Conservation (phyloP, 1,284 basidiomycete genomes). For the Ustilago xerochloae region DNA sequence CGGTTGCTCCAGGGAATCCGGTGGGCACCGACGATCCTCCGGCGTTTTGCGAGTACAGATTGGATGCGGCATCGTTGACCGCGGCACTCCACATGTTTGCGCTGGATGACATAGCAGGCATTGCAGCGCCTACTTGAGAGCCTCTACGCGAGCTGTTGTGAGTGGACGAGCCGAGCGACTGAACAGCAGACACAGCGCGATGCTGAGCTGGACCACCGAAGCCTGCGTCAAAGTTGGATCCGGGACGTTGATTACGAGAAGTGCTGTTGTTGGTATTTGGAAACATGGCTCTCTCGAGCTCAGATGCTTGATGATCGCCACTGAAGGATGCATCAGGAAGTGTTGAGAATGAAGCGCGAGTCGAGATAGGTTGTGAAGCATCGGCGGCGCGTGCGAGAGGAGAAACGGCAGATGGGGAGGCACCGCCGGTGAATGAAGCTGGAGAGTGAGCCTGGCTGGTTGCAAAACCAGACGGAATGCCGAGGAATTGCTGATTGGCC, state of each 20-base stretch:
- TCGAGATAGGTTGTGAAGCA: conserved; percentile 8
- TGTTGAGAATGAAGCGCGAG: conserved; percentile 22
- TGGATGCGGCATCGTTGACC: conserved; percentile 11
- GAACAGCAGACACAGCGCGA: conserved; percentile 30
- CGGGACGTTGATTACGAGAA: conserved; percentile 17
- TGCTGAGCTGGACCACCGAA: conserved; percentile 17
- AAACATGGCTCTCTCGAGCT: conserved; percentile 36
- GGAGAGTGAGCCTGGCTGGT: conserved; percentile 3
- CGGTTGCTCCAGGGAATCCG: conserved; percentile 44
- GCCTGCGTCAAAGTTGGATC: conserved; percentile 7
- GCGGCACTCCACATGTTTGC: conserved; percentile 7
- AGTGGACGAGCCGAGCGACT: conserved; percentile 20
- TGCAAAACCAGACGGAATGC: conserved; percentile 12
- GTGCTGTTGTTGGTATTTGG: conserved; percentile 21
- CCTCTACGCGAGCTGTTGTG: conserved; percentile 26
- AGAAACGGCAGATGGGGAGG: conserved; percentile 22
- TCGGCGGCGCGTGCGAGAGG: conserved; percentile 6
- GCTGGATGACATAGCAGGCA: conserved; percentile 1
- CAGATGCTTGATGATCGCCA: conserved; percentile 5
- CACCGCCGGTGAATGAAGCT: conserved; percentile 14
- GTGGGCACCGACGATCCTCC: conserved; percentile 48
- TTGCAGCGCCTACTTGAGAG: conserved; percentile 22
- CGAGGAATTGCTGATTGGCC: no score
- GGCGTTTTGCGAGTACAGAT: conserved; percentile 17
- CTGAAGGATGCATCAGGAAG: conserved; percentile 6